Base-by-base conservation (phyloP, 179 eudicot species). In the Silene coronaria region DNA sequence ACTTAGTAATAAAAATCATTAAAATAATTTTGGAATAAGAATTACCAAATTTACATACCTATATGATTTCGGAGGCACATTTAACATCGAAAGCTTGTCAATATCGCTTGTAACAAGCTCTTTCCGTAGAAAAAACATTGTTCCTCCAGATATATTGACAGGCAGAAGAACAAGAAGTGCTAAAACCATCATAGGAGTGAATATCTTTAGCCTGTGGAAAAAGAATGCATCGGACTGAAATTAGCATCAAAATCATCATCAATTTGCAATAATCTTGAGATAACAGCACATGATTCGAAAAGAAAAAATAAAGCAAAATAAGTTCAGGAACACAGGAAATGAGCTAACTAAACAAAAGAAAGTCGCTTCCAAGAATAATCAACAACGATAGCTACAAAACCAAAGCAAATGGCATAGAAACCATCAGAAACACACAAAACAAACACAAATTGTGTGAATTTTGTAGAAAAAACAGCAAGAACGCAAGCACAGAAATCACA, bases 11-110 rank as follows among this genome's bases (percentile, higher is more conserved):
- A 12, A 19, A 12, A 8, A 19, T 9, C 12, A 4, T 11, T 58
- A 38, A 65, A 3, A 38, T 7, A 14, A 55, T 21, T 59, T 46
- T 6, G 11, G 19, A n/a, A n/a, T 70, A 51, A 55, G 46, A 22
- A 10, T 21, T 57, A 48, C 27, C 30, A 57, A 61, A 2, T 46
- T 72, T 16, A 63, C 51, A 86, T 82, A 90, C 98, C 89, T 94
- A 16, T 78, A 34, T 30, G 98, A 94, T 86, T 89, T 75, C 62
- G 96, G 86, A 77, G 85, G 84, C 61, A 94, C 88, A 81, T 92
- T 94, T 75, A 97, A 94, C 84, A 94, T 90, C 2, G 98, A 94
- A 69, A 94, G 97, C 83, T 90, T 94, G 82, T 94, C 97, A 63
- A 94, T 90, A 75, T 92, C 76, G 73, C 90, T 94, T 72, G 85